A percentile compares a stretch with the other conserved stretches of the same genome.
phyloP scores from a whole-genome alignment of 805 yeast genomes.

The Saccharomyces paradoxus region DNA sequence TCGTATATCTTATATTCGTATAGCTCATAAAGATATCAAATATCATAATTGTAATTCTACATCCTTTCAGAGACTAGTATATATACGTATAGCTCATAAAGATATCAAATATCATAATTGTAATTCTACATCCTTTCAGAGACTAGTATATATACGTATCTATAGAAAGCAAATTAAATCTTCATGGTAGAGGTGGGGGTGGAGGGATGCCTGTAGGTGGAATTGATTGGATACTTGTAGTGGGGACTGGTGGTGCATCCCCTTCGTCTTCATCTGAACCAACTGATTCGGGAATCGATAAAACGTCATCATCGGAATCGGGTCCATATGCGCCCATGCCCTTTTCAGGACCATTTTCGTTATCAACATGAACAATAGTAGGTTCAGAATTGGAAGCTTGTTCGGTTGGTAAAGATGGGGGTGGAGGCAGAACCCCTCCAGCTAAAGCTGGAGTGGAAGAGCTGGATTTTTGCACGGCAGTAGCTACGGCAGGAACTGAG shows the following conservation, averaged over 20 bases:
- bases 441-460: neutral
- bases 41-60: neutral
- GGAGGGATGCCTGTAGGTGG: conserved; percentile 26
- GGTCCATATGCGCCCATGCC: conserved; percentile 8
- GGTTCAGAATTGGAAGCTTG: neutral
- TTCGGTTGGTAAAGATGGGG: conserved; percentile 6
- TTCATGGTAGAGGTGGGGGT: conserved; percentile 26
- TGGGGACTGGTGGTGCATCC: neutral
- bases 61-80: neutral
- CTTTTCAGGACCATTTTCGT: neutral
- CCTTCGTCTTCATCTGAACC: conserved; percentile 22
- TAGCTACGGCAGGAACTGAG: conserved; percentile 9
- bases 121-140: neutral
- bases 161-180: neutral
- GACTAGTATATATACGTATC: neutral
- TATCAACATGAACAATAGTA: neutral
- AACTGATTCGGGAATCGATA: conserved; percentile 32
- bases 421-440: conserved; percentile 3
- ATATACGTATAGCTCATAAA: neutral
- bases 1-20: neutral
- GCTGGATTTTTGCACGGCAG: neutral
- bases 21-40: neutral
- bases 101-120: neutral
- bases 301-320: conserved; percentile 19
- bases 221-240: neutral